Base-by-base conservation (phyloP, 495 filamentous ascomycete genomes). In the Sabuloglossum arenarium region DNA sequence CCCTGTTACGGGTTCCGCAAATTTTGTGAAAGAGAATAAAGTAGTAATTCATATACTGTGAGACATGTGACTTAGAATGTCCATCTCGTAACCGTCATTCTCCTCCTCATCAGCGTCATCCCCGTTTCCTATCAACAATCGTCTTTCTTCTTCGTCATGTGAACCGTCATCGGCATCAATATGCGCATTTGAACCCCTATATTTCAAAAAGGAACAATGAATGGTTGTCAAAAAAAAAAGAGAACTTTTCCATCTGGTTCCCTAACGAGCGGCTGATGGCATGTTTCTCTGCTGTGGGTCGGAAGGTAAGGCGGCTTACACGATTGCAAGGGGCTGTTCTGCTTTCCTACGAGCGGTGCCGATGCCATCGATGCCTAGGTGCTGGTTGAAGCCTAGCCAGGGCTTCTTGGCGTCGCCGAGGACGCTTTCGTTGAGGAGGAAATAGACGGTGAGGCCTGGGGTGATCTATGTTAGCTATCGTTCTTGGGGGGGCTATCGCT, bases 341-440 rank as follows among this genome's bases (percentile, higher is more conserved):
- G 85, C 80, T 74, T 79, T 84, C 64, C 79, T 71, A 74, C 82
- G 91, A 56, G 91, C 91, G 23, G 91, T 98, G 29, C 88, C 90
- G 43, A 94, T 59, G 14, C 91, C 91, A 14, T 74, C 77, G 45
- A 93, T 73, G 27, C 91, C 91, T 5, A 74, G 68, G 63, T 88
- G 81, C 75, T 98, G 91, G 60, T 85, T 79, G 53, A 75, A 70
- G 1, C 91, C 91, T 37, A 98, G 68, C 91, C 91, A 98, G 5
- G 91, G 91, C 75, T 98, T 98, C 68, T 80, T 80, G 39, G 82
- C 78, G 66, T 98, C 91, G n/a, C 87, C 91, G 47, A 96, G 68
- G 46, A 79, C 69, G 56, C 77, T 78, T 47, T 84, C 84, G 3
- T 81, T 82, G 4, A 88, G 67, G 67, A 88, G 95, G 63, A 45